phyloP scores from a whole-genome alignment of 768 basidiomycete species.

The Mycena maculata region DNA sequence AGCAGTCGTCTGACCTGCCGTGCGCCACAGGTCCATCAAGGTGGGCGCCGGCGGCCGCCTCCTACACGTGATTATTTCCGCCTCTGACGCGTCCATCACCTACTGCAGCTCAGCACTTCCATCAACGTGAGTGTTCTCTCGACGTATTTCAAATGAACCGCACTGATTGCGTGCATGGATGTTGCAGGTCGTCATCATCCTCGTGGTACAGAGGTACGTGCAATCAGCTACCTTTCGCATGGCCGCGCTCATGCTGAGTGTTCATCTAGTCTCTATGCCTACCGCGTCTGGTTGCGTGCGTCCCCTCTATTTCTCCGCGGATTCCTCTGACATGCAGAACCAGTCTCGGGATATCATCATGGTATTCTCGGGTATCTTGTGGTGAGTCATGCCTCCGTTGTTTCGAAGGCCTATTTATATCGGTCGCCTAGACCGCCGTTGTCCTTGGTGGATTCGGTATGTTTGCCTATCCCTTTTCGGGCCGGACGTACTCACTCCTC shows the following conservation, averaged over 20 bases:
- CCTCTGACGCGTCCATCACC: background rate
- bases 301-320: conserved; percentile 22
- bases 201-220: conserved; percentile 57
- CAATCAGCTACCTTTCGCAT: background rate
- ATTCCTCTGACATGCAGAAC: no score
- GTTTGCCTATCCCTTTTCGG: conserved; percentile 12
- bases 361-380: conserved; percentile 51
- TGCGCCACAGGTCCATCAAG: conserved; percentile 47
- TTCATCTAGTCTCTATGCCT: conserved; percentile 53
- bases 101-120: conserved; percentile 52
- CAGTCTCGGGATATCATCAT: conserved; percentile 52
- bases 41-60: conserved; percentile 27
- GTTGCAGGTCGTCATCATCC: conserved; percentile 53
- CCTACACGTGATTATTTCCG: background rate
- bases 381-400: conserved; percentile 37
- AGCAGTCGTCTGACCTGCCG: background rate
- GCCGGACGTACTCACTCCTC: no score
- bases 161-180: no score
- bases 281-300: conserved; percentile 61
- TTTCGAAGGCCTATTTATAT: background rate
- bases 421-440: conserved; percentile 46
- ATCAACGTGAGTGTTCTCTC: conserved; percentile 49
- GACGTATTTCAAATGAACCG: background rate
- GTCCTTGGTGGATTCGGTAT: conserved; percentile 54
- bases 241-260: background rate